Evolutionary conservation across 495 filamentous ascomycete species (phyloP), one percentile per base, ranked within the genome.

Genomic region (Emericellopsis terricola): DNA sequence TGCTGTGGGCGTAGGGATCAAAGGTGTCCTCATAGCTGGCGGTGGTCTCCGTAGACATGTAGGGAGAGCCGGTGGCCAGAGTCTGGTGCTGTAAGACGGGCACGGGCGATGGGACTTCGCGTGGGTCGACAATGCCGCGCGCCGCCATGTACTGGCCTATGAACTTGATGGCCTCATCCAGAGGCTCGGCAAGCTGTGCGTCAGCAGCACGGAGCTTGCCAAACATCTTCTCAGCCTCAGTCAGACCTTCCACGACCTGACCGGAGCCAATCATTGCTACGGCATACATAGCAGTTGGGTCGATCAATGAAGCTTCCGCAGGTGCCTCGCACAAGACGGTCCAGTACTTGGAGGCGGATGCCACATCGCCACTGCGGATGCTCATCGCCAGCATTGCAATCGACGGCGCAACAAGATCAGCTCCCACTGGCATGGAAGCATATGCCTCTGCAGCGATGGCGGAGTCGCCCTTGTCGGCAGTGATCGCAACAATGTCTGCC

Each of bases 1-100:
- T 91, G 32, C 71, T 83, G 40, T 78, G 70, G 17, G 75, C 78
- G 48, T 96, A 93, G 0, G 89, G 89, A 46, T 97, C 89, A 45
- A 73, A 86, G 2, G 71, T 74, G 38, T 94, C 85, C 39, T 86
- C 73, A 35, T 62, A 68, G 28, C 65, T 57, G 9, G 69, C 41
- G 15, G 48, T 45, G 2, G 49, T 43, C 3, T 55, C 51, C 2
- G 52, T 55, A 10, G 50, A 50, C 27, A 48, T 44, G 41, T 47
- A 64, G 15, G 52, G 55, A 8, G 53, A 56, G 3, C 49, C 41
- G 11, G 23, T 26, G 4, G 43, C 33, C 18, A 52, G 51, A 3
- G 50, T 39, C 33, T 53, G 53, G 2, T 48, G 31, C 0, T 34
- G 34, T 20, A 41, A 41, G 17, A 45, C 47, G 7, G 46, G 43